A percentile compares a stretch with the other conserved stretches of the same genome.
Conservation (phyloP, 2,329 filamentous ascomycete species). For the Colletotrichum phormii region DNA sequence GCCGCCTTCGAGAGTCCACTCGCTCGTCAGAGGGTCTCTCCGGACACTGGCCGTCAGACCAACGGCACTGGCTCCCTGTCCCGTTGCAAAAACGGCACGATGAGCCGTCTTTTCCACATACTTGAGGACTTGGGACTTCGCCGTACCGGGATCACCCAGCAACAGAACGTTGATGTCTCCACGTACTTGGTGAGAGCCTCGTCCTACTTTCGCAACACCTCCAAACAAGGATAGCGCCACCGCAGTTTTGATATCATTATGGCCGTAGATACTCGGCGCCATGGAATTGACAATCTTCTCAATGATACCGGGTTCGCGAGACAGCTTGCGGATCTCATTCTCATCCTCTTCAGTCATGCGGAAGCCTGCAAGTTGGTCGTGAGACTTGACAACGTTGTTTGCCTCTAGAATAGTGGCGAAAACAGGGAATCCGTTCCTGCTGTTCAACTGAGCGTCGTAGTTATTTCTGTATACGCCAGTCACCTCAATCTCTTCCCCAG, state of each 20-base stretch:
- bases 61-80: conserved; percentile 95
- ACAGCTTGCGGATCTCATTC: conserved; percentile 86
- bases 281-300: conserved; percentile 95
- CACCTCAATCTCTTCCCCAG: conserved; percentile 96
- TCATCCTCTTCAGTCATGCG: conserved; percentile 95
- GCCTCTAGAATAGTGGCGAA: conserved; percentile 98
- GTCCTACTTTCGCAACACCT: conserved; percentile 91
- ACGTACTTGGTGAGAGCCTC: conserved; percentile 89
- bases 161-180: conserved; percentile 98
- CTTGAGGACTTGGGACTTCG: conserved; percentile 97
- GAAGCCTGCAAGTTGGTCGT: conserved; percentile 97
- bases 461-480: conserved; percentile 98
- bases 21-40: conserved; percentile 92
- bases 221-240: conserved; percentile 95
- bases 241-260: conserved; percentile 96
- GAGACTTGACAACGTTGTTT: conserved; percentile 96
- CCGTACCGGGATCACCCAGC: conserved; percentile 95
- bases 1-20: conserved; percentile 98
- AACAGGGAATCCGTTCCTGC: conserved; percentile 97
- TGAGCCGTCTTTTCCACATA: conserved; percentile 98
- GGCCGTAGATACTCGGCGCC: conserved; percentile 96
- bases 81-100: conserved; percentile 95
- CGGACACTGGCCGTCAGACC: conserved; percentile 97
- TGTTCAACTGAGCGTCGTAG: conserved; percentile 97
- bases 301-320: conserved; percentile 89